A percentile compares a stretch with the other conserved stretches of the same genome.
Evolutionary conservation across 2,329 filamentous ascomycete genomes (phyloP).

Genomic region (Bipolaris oryzae): DNA sequence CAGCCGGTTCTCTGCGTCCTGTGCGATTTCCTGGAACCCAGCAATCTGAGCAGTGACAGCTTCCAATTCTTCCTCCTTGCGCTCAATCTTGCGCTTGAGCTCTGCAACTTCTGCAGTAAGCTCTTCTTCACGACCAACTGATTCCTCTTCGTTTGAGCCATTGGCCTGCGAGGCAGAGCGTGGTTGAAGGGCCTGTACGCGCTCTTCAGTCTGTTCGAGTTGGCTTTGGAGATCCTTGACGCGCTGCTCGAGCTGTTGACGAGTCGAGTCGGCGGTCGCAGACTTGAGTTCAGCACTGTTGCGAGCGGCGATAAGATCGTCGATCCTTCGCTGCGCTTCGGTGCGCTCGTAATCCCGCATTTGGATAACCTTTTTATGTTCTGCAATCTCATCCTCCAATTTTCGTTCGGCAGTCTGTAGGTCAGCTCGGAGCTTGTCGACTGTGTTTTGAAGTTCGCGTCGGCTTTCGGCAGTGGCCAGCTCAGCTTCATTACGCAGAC

Average conservation of each 20-base stretch:
- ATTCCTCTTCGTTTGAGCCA: constrained; percentile 53
- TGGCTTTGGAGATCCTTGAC: constrained; percentile 90
- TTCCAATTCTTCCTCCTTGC: constrained; percentile 79
- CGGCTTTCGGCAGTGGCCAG: constrained; percentile 80
- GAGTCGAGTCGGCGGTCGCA: constrained; percentile 81
- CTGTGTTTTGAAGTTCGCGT: constrained; percentile 76
- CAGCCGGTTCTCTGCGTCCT: constrained; percentile 84
- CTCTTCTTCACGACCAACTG: constrained; percentile 74
- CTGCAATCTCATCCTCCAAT: constrained; percentile 80
- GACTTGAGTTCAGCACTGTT: constrained; percentile 85
- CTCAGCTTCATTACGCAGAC: constrained; percentile 89
- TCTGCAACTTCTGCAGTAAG: constrained; percentile 83
- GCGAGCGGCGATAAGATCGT: constrained; percentile 83
- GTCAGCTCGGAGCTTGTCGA: constrained; percentile 81
- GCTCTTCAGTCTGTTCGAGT: constrained; percentile 86
- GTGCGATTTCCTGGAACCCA: constrained; percentile 86
- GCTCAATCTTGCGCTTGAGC: constrained; percentile 83
- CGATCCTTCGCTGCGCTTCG: constrained; percentile 87
- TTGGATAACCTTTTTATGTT: constrained; percentile 79
- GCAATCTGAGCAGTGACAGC: constrained; percentile 81
- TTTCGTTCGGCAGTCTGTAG: constrained; percentile 80
- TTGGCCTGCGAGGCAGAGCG: constrained; percentile 57
- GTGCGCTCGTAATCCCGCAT: constrained; percentile 90
- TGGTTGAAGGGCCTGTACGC: constrained; percentile 80
- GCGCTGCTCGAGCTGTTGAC: constrained; percentile 85